Percentiles rank a stretch among this genome's conserved stretches.
phyloP scores from a whole-genome alignment of 768 basidiomycete genomes.

The Tricholoma matsutake region DNA sequence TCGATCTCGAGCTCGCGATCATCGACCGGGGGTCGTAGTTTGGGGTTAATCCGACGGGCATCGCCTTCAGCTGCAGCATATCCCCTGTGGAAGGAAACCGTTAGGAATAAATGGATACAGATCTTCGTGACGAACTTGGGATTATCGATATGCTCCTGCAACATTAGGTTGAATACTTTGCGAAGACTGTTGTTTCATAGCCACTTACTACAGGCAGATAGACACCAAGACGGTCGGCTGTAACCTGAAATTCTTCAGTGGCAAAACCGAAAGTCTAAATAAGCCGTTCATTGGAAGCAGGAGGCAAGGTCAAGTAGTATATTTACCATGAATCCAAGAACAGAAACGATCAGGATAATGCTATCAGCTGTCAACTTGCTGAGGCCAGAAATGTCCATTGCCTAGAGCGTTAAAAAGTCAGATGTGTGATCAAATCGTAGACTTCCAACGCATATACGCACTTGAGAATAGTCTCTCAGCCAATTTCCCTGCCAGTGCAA shows the following conservation, averaged over 20 bases:
- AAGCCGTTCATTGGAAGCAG: background rate
- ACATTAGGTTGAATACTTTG: background rate
- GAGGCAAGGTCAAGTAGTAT: background rate
- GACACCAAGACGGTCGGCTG: conserved; percentile 69
- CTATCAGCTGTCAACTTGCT: conserved; percentile 64
- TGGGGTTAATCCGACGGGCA: conserved; percentile 65
- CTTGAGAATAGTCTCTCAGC: conserved; percentile 69
- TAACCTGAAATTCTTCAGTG: conserved; percentile 69
- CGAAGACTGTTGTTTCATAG: background rate
- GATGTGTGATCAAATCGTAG: conserved; percentile 2
- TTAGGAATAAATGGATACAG: background rate
- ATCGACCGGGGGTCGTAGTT: conserved; percentile 72
- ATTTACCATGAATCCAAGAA: conserved; percentile 55
- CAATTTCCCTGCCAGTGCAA: conserved; percentile 50
- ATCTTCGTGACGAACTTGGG: conserved; percentile 47
- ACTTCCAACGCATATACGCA: conserved; percentile 14
- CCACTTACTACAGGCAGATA: conserved; percentile 62
- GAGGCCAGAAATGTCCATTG: conserved; percentile 70
- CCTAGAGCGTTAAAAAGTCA: conserved; percentile 28
- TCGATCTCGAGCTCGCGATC: conserved; percentile 75
- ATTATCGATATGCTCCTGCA: conserved; percentile 74
- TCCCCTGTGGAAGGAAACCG: conserved; percentile 38
- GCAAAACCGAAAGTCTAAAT: conserved; percentile 58
- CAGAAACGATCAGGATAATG: conserved; percentile 54
- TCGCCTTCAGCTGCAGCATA: conserved; percentile 70